These are phyloP conservation scores for Cyclocybe cylindracea DNA, from an alignment of 768 basidiomycete genomes.

Conservation along the genomic window DNA sequence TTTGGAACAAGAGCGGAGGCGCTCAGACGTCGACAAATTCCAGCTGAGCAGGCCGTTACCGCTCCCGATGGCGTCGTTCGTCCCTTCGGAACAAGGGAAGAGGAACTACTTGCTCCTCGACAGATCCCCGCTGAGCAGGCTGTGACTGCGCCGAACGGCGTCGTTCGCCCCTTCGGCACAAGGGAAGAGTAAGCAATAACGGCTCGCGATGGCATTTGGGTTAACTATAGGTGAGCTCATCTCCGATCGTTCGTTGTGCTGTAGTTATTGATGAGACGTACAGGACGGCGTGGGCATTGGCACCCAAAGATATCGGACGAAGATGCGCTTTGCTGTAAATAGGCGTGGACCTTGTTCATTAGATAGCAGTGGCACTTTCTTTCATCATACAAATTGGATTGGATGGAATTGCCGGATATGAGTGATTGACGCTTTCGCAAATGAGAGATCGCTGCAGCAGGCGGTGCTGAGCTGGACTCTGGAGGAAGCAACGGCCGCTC, in stretches of 20 bases:
- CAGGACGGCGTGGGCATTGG: too few relatives aligned
- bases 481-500: too few relatives aligned
- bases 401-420: not conserved
- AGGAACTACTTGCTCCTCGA: constrained; percentile 2
- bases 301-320: too few relatives aligned
- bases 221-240: not conserved
- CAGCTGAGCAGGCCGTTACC: constrained; percentile 31
- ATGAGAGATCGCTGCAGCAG: not conserved
- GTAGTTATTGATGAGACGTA: too few relatives aligned
- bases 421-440: not conserved
- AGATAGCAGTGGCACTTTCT: not conserved
- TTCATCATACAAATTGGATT: not conserved
- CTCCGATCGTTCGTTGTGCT: too few relatives aligned
- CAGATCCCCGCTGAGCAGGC: constrained; percentile 30
- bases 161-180: constrained; percentile 26
- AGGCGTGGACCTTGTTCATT: not conserved
- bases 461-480: not conserved
- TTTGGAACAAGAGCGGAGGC: constrained; percentile 12
- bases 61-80: constrained; percentile 32
- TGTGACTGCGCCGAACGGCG: constrained; percentile 26
- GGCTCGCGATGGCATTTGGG: not conserved
- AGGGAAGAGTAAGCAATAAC: not conserved
- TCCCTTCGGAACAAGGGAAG: constrained; percentile 1
- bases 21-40: constrained; percentile 25
- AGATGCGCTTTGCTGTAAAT: too few relatives aligned